phyloP scores from a whole-genome alignment of 1,139 yeast genomes.

The Taphrina sp. region DNA sequence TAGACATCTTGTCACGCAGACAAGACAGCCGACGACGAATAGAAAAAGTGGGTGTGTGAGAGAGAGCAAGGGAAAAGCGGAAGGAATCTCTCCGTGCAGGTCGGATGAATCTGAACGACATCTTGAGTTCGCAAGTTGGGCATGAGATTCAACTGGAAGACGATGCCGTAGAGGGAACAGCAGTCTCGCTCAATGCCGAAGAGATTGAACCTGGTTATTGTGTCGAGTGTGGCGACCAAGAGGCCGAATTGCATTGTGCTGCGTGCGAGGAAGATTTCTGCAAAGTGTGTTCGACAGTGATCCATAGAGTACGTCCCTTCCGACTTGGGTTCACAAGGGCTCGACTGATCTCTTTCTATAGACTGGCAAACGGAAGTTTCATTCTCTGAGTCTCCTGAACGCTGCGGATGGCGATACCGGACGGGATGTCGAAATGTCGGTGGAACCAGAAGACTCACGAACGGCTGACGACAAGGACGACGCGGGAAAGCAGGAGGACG shows the following conservation, averaged over 20 bases:
- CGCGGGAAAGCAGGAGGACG: constrained; percentile 31
- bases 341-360: constrained; percentile 49
- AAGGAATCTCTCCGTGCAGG: too few relatives aligned
- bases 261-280: constrained; percentile 66
- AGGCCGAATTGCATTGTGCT: constrained; percentile 56
- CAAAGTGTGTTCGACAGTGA: constrained; percentile 61
- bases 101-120: constrained; percentile 21
- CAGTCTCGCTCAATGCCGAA: not conserved
- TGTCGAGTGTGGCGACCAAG: constrained; percentile 60
- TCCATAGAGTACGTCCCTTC: constrained; percentile 54
- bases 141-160: not conserved
- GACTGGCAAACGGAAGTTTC: constrained; percentile 53
- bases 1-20: too few relatives aligned
- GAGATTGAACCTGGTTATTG: constrained; percentile 16
- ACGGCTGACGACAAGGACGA: not conserved
- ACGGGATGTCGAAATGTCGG: constrained; percentile 32
- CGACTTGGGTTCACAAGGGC: constrained; percentile 61
- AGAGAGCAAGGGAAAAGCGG: too few relatives aligned
- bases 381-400: constrained; percentile 25
- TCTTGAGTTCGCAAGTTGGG: constrained; percentile 10
- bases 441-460: constrained; percentile 26
- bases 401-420: too few relatives aligned
- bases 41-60: too few relatives aligned
- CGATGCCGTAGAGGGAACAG: constrained; percentile 1
- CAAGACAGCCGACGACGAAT: too few relatives aligned